Percentiles rank a stretch among this genome's conserved stretches.
These are phyloP conservation scores for Panaeolus cyanescens DNA, from an alignment of 768 basidiomycete species.

Conservation along the genomic window DNA sequence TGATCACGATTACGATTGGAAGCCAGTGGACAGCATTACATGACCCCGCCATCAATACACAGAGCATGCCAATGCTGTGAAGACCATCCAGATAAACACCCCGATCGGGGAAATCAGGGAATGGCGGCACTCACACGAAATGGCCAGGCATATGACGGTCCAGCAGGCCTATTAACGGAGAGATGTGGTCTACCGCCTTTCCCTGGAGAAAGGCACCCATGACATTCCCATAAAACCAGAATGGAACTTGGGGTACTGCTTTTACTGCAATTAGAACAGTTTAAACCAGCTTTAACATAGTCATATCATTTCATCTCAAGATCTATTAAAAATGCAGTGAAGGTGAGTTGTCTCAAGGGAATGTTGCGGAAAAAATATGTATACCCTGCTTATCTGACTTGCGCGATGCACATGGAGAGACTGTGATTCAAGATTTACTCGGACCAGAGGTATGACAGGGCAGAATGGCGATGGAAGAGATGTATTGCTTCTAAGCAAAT, in stretches of 20 bases:
- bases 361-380: background rate
- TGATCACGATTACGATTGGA: conserved; percentile 2
- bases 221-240: background rate
- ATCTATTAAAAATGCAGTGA: conserved; percentile 4
- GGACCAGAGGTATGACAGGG: background rate
- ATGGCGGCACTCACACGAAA: background rate
- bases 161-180: background rate
- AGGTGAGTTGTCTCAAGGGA: background rate
- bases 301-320: background rate
- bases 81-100: background rate
- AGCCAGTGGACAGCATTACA: conserved; percentile 2
- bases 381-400: background rate
- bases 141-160: background rate
- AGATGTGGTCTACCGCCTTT: background rate
- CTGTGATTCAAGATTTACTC: background rate
- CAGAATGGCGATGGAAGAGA: background rate
- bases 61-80: conserved; percentile 1
- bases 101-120: conserved; percentile 4
- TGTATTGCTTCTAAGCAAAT: background rate
- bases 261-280: background rate
- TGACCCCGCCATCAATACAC: conserved; percentile 1
- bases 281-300: background rate
- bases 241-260: background rate
- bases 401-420: background rate
- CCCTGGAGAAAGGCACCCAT: background rate